phyloP scores from a whole-genome alignment of 2,329 filamentous ascomycete genomes.

The Beauveria varroae region DNA sequence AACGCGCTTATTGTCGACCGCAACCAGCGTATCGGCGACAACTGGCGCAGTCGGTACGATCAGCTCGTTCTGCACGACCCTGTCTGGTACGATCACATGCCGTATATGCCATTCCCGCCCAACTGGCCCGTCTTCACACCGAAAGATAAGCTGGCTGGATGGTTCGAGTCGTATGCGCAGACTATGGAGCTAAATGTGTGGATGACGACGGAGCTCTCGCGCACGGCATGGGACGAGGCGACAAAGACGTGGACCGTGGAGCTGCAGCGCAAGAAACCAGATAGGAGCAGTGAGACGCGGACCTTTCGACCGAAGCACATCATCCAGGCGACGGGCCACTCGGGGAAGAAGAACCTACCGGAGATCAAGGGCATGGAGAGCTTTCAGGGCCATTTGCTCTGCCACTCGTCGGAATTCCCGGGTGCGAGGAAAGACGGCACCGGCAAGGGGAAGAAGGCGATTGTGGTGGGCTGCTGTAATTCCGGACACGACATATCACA shows the following conservation, averaged over 20 bases:
- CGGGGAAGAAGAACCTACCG: slow-evolving; percentile 57
- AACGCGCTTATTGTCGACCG: slow-evolving; percentile 37
- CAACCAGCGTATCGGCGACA: slow-evolving; percentile 39
- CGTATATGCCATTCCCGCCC: slow-evolving; percentile 53
- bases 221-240: slow-evolving; percentile 42
- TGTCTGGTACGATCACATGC: slow-evolving; percentile 50
- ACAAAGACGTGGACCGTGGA: slow-evolving; percentile 47
- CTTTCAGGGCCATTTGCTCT: slow-evolving; percentile 53
- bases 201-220: slow-evolving; percentile 43
- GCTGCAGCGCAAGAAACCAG: slow-evolving; percentile 39
- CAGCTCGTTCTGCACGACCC: slow-evolving; percentile 56
- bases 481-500: slow-evolving; percentile 63
- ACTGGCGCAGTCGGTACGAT: slow-evolving; percentile 52
- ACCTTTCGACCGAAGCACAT: slow-evolving; percentile 55
- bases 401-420: slow-evolving; percentile 54
- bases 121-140: slow-evolving; percentile 61
- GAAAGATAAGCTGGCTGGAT: slow-evolving; percentile 59
- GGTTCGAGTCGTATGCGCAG: slow-evolving; percentile 54
- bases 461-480: slow-evolving; percentile 63
- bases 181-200: slow-evolving; percentile 58
- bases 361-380: slow-evolving; percentile 45
- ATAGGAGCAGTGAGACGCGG: slow-evolving; percentile 42
- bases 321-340: slow-evolving; percentile 61
- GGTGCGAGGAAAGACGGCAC: slow-evolving; percentile 40
- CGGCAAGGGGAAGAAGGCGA: slow-evolving; percentile 53